phyloP scores from a whole-genome alignment of 164 flowering plant species.

The Paratinospora sagittata region DNA sequence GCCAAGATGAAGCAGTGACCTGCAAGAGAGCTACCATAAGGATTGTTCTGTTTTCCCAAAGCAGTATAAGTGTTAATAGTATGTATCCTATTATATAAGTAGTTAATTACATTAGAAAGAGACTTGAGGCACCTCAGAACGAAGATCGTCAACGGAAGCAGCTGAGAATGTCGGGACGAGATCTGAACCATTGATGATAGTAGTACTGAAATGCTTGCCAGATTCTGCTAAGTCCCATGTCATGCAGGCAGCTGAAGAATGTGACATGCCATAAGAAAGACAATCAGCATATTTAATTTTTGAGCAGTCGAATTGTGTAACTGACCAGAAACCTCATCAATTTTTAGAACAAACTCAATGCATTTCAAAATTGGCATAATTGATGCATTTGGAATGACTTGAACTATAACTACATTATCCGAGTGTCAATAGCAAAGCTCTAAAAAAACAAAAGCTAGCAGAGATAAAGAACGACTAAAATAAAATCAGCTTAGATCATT shows the following conservation, averaged over 20 bases:
- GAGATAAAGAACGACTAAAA: too few relatives aligned
- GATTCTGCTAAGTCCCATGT: constrained; percentile 99
- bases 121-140: constrained; percentile 65
- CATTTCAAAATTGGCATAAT: neutral
- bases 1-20: constrained; percentile 97
- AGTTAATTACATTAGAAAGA: constrained; percentile 4
- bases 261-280: neutral
- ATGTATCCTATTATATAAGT: constrained; percentile 3
- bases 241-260: constrained; percentile 92
- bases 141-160: constrained; percentile 86
- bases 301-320: neutral
- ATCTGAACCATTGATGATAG: constrained; percentile 87
- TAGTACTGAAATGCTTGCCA: constrained; percentile 78
- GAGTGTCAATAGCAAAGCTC: neutral
- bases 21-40: constrained; percentile 19
- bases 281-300: neutral
- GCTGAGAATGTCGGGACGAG: constrained; percentile 93
- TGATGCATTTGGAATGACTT: neutral
- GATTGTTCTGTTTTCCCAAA: neutral
- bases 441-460: neutral
- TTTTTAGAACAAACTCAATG: neutral
- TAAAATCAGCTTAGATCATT: neutral
- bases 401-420: neutral
- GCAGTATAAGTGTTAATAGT: neutral
- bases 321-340: neutral